Conservation (phyloP, 495 filamentous ascomycete species). For the Penicillium bialowiezense region DNA sequence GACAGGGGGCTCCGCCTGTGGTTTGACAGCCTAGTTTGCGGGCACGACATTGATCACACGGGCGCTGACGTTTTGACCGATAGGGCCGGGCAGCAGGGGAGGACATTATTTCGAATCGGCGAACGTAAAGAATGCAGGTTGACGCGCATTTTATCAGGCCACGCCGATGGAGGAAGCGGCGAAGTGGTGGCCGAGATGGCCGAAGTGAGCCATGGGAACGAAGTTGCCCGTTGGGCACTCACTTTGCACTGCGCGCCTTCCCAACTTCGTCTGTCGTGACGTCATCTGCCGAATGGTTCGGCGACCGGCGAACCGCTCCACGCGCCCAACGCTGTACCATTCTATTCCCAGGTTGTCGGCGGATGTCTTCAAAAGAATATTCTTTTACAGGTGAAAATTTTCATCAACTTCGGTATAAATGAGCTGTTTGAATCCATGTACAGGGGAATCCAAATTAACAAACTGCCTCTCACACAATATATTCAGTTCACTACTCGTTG, state of each 20-base stretch:
- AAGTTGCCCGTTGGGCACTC: neutral
- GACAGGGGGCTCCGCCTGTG: slow-evolving; percentile 23
- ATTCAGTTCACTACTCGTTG: neutral
- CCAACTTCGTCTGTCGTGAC: neutral
- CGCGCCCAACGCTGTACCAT: no score
- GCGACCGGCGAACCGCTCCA: neutral
- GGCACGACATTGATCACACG: slow-evolving; percentile 37
- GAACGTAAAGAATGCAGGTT: slow-evolving; percentile 4
- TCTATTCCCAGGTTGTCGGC: neutral
- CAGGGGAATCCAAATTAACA: neutral
- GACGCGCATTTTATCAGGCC: slow-evolving; percentile 1
- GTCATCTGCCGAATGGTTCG: slow-evolving; percentile 1
- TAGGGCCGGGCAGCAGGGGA: slow-evolving; percentile 30
- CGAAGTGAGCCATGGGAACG: neutral
- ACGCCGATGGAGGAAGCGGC: neutral
- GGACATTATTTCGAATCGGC: slow-evolving; percentile 14
- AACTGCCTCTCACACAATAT: neutral
- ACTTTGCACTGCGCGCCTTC: no score
- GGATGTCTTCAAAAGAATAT: neutral
- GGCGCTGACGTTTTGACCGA: slow-evolving; percentile 37
- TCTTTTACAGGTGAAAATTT: no score
- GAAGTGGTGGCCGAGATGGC: neutral
- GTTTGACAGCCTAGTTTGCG: slow-evolving; percentile 38
- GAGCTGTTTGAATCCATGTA: no score
- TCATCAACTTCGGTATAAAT: no score